Evolutionary conservation across 768 basidiomycete genomes (phyloP), one percentile per base, ranked within the genome.

Genomic region (Lactifluus subvellereus): DNA sequence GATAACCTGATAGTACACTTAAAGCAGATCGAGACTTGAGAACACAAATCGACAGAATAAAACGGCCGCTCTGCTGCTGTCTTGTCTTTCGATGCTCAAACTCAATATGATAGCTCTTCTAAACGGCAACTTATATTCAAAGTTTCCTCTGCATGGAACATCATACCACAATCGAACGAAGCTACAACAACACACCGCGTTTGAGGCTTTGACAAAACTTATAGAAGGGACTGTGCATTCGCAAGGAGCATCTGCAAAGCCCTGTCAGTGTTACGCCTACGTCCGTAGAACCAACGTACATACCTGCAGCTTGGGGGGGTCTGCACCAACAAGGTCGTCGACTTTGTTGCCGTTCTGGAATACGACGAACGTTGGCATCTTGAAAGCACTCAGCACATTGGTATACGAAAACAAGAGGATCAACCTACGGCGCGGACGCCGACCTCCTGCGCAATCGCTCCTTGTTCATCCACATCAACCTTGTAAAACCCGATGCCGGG

Each of bases 401-500:
- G 14, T 16, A 47, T 0, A 7, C 22, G 14, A 40, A 30, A 14
- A 1, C 2, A 30, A 13, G 16, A 10, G 7, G 40, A 16, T 48
- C 16, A n/a, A 78, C 86, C 42, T 71, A 88, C 87, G 57, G 84
- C 85, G 62, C 82, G 78, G 60, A 89, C 76, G 45, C 81, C 82
- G 55, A 80, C 82, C 72, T 87, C 85, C 61, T 82, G 72, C 1
- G 81, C 70, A 54, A 88, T 81, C 0, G 80, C 77, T 4, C 69
- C 62, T 57, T 81, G 80, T 42, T 76, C 77, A 67, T 93, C 90
- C 35, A 89, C 81, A 66, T 93, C 83, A 60, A 91, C 84, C 71
- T 87, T 88, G 79, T 85, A 88, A 72, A 89, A 87, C 18, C 78
- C 77, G 59, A 87, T 70, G 13, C 71, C 74, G 2, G 72, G 64